These are phyloP conservation scores for Boletus insuetus DNA, from an alignment of 768 basidiomycete species.

Conservation along the genomic window DNA sequence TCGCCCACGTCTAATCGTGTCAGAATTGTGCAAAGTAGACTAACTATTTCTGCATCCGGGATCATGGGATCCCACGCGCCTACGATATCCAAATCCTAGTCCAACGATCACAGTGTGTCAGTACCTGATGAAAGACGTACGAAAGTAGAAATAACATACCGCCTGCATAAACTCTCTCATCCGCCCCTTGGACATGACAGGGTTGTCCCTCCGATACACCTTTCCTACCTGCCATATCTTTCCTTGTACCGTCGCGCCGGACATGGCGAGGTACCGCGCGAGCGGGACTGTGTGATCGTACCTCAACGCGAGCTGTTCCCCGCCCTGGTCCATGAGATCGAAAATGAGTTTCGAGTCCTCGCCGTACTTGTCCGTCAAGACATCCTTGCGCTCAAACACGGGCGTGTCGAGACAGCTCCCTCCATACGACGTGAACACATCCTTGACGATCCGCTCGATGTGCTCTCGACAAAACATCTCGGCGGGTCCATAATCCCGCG, in stretches of 20 bases:
- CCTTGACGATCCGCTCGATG: constrained; percentile 85
- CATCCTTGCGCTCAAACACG: constrained; percentile 96
- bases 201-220: constrained; percentile 94
- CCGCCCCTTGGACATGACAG: constrained; percentile 95
- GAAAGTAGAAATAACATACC: constrained; percentile 40
- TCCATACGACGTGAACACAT: constrained; percentile 85
- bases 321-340: constrained; percentile 96
- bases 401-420: constrained; percentile 95
- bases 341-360: constrained; percentile 98
- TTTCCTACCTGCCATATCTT: constrained; percentile 99
- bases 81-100: constrained; percentile 91
- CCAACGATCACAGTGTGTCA: not conserved
- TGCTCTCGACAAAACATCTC: constrained; percentile 92
- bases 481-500: constrained; percentile 87
- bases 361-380: constrained; percentile 94
- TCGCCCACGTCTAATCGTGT: constrained; percentile 87
- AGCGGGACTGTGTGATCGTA: constrained; percentile 98
- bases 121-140: not conserved
- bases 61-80: constrained; percentile 96
- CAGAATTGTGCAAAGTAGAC: constrained; percentile 77
- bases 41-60: constrained; percentile 89
- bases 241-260: constrained; percentile 70
- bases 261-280: constrained; percentile 94
- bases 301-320: constrained; percentile 89
- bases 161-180: constrained; percentile 99